Conservation (phyloP, 495 filamentous ascomycete species). For the Tuber brumale region DNA sequence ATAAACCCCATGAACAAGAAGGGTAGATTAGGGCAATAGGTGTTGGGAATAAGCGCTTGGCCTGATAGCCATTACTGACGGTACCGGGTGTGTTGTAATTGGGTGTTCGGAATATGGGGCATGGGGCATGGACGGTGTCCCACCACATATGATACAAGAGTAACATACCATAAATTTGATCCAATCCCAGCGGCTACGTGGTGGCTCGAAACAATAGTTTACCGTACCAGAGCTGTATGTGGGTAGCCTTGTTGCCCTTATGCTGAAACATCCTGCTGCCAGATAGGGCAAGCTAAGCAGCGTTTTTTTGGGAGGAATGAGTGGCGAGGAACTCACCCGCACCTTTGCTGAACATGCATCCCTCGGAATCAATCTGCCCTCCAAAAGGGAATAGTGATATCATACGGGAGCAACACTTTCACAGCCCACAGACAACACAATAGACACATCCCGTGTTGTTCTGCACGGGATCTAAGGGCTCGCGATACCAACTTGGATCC, state of each 20-base stretch:
- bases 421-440: background rate
- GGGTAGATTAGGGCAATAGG: background rate
- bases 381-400: background rate
- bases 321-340: background rate
- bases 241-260: background rate
- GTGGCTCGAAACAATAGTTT: background rate
- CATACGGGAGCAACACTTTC: background rate
- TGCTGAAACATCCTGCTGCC: background rate
- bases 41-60: background rate
- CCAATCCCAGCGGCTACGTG: background rate
- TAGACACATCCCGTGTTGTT: background rate
- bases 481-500: background rate
- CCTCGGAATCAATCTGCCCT: background rate
- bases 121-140: background rate
- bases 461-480: background rate
- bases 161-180: background rate
- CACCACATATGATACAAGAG: background rate
- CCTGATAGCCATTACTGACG: background rate
- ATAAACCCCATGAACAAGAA: background rate
- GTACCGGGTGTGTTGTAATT: background rate
- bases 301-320: background rate
- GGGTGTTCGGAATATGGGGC: background rate
- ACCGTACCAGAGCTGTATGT: background rate
- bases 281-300: background rate
- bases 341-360: background rate